Percentiles rank a stretch among this genome's conserved stretches.
Evolutionary conservation across 768 basidiomycete genomes (phyloP).

Genomic region (Lactarius trivialis): DNA sequence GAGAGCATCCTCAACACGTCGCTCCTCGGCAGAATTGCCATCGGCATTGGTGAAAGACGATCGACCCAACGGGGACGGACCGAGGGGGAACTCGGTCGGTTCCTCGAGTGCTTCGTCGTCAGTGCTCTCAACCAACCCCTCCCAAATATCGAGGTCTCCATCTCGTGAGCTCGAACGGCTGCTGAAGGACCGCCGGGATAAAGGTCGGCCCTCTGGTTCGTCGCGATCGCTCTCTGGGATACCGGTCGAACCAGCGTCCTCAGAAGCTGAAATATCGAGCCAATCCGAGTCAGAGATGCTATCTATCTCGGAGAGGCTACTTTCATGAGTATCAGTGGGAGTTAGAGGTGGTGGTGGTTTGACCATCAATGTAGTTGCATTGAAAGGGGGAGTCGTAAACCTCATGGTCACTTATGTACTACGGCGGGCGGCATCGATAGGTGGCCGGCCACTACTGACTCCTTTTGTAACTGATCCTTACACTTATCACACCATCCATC

Average conservation of each 20-base stretch:
- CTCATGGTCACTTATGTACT: constrained; percentile 18
- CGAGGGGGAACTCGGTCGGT: constrained; percentile 25
- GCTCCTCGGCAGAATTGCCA: constrained; percentile 46
- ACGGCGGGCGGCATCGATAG: constrained; percentile 18
- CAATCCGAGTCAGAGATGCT: constrained; percentile 75
- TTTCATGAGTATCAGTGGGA: constrained; percentile 33
- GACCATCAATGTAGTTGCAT: constrained; percentile 20
- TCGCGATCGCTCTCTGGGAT: constrained; percentile 60
- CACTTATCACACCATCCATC: constrained; percentile 12
- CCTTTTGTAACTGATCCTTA: constrained; percentile 12
- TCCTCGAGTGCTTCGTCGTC: constrained; percentile 39
- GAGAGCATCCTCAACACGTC: constrained; percentile 63
- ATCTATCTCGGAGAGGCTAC: constrained; percentile 55
- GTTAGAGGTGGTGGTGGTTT: constrained; percentile 22
- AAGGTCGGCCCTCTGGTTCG: constrained; percentile 42
- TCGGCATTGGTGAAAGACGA: constrained; percentile 3
- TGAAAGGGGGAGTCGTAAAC: constrained; percentile 20
- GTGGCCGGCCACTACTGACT: constrained; percentile 18
- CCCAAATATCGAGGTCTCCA: constrained; percentile 71
- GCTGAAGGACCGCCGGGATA: constrained; percentile 62
- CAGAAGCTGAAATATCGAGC: constrained; percentile 73
- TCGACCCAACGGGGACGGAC: constrained; percentile 11
- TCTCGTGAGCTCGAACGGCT: constrained; percentile 64
- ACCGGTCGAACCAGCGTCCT: constrained; percentile 62
- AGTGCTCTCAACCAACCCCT: constrained; percentile 63